A percentile compares a stretch with the other conserved stretches of the same genome.
These are phyloP conservation scores for Poa pratensis DNA, from an alignment of 176 grass and related monocot genomes.

Conservation along the genomic window DNA sequence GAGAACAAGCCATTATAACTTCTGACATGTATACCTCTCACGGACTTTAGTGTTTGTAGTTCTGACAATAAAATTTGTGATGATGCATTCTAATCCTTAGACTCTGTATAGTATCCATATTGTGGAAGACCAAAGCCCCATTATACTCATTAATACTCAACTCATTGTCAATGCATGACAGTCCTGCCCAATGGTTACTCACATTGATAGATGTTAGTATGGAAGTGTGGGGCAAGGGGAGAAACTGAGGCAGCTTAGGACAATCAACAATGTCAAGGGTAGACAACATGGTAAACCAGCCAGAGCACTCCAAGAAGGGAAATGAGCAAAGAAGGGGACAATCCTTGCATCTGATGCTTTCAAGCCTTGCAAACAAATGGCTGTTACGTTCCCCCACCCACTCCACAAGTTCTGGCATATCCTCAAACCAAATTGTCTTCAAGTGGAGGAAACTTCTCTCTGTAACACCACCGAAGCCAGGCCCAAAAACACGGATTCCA, in stretches of 20 bases:
- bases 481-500: neutral
- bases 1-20: neutral
- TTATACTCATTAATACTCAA: neutral
- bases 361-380: neutral
- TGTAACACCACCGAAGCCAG: neutral
- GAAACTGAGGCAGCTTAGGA: neutral
- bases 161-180: neutral
- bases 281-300: neutral
- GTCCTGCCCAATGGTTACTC: accelerated
- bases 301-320: neutral
- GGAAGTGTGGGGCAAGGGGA: neutral
- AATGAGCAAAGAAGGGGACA: neutral
- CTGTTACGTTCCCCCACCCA: neutral
- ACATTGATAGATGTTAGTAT: neutral
- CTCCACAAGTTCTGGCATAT: neutral
- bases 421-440: neutral
- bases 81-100: neutral
- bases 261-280: neutral
- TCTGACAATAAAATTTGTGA: neutral
- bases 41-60: neutral
- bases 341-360: neutral
- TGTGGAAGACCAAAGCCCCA: neutral
- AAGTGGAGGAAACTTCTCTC: neutral
- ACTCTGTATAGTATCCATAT: neutral
- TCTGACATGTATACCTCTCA: accelerated